These are phyloP conservation scores for Sicyos baderoa DNA, from an alignment of 306 rosid genomes.

Conservation along the genomic window DNA sequence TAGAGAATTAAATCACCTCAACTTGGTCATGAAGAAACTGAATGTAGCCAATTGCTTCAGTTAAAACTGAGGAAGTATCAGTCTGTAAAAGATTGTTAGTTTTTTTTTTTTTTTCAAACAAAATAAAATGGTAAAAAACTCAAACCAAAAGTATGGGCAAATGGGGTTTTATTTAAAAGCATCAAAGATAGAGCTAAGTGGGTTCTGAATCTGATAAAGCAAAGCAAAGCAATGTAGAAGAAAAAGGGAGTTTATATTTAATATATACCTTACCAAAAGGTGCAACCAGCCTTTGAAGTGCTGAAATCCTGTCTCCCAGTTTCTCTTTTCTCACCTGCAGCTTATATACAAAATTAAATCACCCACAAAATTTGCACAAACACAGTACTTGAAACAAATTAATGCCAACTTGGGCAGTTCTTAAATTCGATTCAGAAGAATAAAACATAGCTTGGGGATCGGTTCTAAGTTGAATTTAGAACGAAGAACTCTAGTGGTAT, in stretches of 20 bases:
- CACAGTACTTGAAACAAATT: too few species aligned
- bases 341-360: not conserved
- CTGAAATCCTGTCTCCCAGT: constrained; percentile 52
- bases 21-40: constrained; percentile 59
- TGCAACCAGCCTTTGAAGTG: constrained; percentile 58
- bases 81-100: constrained; percentile 32
- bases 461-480: too few species aligned
- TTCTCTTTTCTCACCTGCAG: constrained; percentile 53
- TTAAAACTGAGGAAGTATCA: constrained; percentile 49
- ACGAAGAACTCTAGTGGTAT: too few species aligned
- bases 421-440: too few species aligned
- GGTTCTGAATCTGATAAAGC: constrained; percentile 26
- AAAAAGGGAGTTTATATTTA: not conserved
- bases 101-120: not conserved
- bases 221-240: not conserved
- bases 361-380: not conserved
- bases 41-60: constrained; percentile 62
- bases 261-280: constrained; percentile 65
- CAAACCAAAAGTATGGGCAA: constrained; percentile 18
- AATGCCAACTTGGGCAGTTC: too few species aligned
- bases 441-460: too few species aligned
- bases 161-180: constrained; percentile 8
- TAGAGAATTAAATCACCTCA: constrained; percentile 29
- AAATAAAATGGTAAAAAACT: not conserved
- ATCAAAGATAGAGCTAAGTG: constrained; percentile 12